phyloP scores from a whole-genome alignment of 495 filamentous ascomycete species.

The Amphirosellinia nigrospora region DNA sequence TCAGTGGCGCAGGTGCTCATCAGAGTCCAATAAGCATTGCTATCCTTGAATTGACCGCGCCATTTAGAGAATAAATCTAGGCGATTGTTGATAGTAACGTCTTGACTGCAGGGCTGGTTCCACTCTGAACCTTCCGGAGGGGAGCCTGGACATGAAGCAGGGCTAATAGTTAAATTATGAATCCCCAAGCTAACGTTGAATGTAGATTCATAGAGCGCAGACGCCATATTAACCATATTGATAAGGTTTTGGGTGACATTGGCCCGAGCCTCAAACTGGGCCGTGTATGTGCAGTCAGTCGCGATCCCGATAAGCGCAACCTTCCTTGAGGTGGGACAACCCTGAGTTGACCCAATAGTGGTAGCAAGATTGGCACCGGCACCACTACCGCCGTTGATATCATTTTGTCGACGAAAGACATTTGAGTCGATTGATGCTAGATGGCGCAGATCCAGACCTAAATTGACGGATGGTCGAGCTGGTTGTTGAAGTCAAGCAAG shows the following conservation, averaged over 20 bases:
- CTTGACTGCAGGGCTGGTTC: slow-evolving; percentile 74
- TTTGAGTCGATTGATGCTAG: slow-evolving; percentile 40
- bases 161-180: slow-evolving; percentile 79
- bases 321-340: slow-evolving; percentile 86
- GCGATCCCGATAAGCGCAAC: slow-evolving; percentile 92
- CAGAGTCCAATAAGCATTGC: slow-evolving; percentile 92
- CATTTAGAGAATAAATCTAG: slow-evolving; percentile 88
- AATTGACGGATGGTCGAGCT: slow-evolving; percentile 69
- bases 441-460: slow-evolving; percentile 41
- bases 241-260: slow-evolving; percentile 75
- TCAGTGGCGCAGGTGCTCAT: slow-evolving; percentile 85
- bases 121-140: slow-evolving; percentile 70
- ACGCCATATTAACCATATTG: slow-evolving; percentile 83
- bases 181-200: slow-evolving; percentile 96
- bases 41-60: slow-evolving; percentile 74
- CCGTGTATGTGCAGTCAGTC: slow-evolving; percentile 87
- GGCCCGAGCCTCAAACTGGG: slow-evolving; percentile 66
- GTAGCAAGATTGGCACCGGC: slow-evolving; percentile 81
- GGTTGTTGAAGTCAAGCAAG: slow-evolving; percentile 70
- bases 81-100: slow-evolving; percentile 73
- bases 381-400: slow-evolving; percentile 72
- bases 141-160: slow-evolving; percentile 69
- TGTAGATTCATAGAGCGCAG: slow-evolving; percentile 80
- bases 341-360: slow-evolving; percentile 80
- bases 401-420: slow-evolving; percentile 52